A percentile compares a stretch with the other conserved stretches of the same genome.
Evolutionary conservation across 169 alveolate genomes (phyloP).

Genomic region (Plasmodium ovale): DNA sequence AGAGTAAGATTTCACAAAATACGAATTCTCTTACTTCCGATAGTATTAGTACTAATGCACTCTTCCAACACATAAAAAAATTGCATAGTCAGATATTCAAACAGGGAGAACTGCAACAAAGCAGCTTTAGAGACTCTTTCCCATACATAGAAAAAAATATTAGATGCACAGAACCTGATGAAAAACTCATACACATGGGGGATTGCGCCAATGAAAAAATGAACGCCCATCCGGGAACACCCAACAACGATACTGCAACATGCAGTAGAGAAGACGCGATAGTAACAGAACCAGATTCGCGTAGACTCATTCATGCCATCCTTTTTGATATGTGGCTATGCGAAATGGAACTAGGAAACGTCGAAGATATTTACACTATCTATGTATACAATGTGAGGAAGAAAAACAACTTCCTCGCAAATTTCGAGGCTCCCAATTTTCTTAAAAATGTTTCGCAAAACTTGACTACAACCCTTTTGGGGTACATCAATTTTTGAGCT

Average conservation of each 20-base stretch:
- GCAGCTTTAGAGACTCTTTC: not conserved
- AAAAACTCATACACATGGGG: too few relatives aligned
- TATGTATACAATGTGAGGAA: constrained; percentile 10
- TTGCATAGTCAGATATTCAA: not conserved
- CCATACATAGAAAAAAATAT: too few relatives aligned
- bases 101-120: not conserved
- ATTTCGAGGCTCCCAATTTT: constrained; percentile 19
- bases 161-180: too few relatives aligned
- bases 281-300: not conserved
- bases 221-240: not conserved
- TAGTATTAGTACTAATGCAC: not conserved
- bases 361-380: constrained; percentile 41
- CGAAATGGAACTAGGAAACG: constrained; percentile 50
- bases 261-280: not conserved
- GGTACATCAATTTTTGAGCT: constrained; percentile 8
- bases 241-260: too few relatives aligned
- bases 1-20: constrained; percentile 5
- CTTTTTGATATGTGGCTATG: constrained; percentile 63
- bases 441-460: constrained; percentile 19
- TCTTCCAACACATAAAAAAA: not conserved
- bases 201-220: too few relatives aligned
- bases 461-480: constrained; percentile 17
- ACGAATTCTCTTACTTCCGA: not conserved
- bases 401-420: not conserved
- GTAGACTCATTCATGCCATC: constrained; percentile 12